These are phyloP conservation scores for Aurifilum marmelostoma DNA, from an alignment of 2,329 filamentous ascomycete species.

Conservation along the genomic window DNA sequence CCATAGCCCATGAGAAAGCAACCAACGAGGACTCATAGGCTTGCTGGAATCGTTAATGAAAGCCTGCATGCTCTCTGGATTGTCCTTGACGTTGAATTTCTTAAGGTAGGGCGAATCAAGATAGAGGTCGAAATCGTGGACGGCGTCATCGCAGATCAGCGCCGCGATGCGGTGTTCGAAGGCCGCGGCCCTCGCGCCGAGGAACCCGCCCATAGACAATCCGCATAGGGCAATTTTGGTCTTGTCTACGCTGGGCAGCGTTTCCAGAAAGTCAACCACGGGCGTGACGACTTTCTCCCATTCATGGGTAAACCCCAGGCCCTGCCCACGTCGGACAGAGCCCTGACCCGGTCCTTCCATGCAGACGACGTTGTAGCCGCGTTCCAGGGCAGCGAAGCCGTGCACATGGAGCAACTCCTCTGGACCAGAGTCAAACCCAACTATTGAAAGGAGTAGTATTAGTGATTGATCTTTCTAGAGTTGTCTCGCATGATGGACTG, in stretches of 20 bases:
- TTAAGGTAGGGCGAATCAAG: conserved; percentile 30
- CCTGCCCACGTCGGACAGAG: conserved; percentile 44
- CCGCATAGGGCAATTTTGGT: conserved; percentile 44
- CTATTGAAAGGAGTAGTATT: not conserved
- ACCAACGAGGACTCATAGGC: conserved; percentile 36
- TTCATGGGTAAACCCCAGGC: conserved; percentile 47
- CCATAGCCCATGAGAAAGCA: conserved; percentile 41
- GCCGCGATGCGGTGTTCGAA: conserved; percentile 48
- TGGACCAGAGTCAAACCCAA: conserved; percentile 42
- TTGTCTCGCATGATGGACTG: not conserved
- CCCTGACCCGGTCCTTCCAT: conserved; percentile 53
- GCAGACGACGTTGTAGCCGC: conserved; percentile 48
- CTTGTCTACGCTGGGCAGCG: conserved; percentile 38
- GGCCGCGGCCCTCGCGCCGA: conserved; percentile 46
- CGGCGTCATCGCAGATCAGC: conserved; percentile 44
- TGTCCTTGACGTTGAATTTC: conserved; percentile 27
- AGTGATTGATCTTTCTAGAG: not conserved
- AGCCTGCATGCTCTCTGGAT: conserved; percentile 29
- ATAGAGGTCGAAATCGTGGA: conserved; percentile 37
- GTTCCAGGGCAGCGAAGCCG: conserved; percentile 37
- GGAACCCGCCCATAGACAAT: conserved; percentile 46
- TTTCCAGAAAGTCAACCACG: conserved; percentile 43
- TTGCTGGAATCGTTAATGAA: conserved; percentile 28
- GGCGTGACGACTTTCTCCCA: conserved; percentile 47
- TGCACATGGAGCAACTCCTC: conserved; percentile 42